Conservation (phyloP, 768 basidiomycete species). For the Pluteus cervinus region DNA sequence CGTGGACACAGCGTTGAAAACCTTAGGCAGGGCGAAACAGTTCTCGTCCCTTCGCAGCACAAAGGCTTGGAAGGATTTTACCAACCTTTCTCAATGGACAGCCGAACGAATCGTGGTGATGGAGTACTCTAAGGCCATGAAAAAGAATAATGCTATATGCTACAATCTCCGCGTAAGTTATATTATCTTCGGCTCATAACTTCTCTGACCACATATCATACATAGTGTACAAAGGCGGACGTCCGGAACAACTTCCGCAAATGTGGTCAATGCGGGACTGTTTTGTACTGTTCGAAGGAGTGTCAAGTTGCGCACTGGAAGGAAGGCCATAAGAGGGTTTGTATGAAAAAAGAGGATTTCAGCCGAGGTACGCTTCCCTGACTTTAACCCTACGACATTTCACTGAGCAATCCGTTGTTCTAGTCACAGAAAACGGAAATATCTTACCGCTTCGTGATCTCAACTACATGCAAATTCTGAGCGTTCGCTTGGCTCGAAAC, state of each 20-base stretch:
- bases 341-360: too few species aligned
- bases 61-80: too few species aligned
- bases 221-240: constrained; percentile 31
- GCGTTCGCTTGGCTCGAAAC: too few species aligned
- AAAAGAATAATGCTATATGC: constrained; percentile 22
- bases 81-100: too few species aligned
- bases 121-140: too few species aligned
- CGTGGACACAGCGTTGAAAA: constrained; percentile 20
- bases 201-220: neutral
- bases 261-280: neutral
- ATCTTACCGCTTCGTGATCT: too few species aligned
- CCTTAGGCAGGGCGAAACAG: constrained; percentile 15
- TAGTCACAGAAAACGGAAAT: too few species aligned
- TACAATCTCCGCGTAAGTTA: constrained; percentile 26
- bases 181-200: neutral
- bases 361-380: too few species aligned
- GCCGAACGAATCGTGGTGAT: too few species aligned
- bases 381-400: too few species aligned
- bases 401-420: too few species aligned
- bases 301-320: constrained; percentile 4
- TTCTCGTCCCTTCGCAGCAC: constrained; percentile 11
- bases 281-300: constrained; percentile 5
- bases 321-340: constrained; percentile 1
- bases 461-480: too few species aligned
- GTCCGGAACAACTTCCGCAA: constrained; percentile 12